Evolutionary conservation across 1,284 basidiomycete species (phyloP), one percentile per base, ranked within the genome.

Genomic region (Malassezia obtusa): DNA sequence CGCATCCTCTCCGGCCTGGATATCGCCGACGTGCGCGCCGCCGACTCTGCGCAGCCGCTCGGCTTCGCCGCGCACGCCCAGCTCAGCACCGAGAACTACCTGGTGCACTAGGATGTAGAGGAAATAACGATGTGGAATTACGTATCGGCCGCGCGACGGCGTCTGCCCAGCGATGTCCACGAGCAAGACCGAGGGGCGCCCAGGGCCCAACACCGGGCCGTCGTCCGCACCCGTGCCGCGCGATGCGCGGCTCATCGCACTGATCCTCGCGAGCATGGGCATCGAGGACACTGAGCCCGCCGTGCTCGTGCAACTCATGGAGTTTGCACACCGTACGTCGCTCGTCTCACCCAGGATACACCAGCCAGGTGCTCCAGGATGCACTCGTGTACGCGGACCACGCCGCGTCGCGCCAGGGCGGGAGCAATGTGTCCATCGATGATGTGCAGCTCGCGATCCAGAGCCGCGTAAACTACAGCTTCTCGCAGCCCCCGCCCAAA

Each of bases 351-450:
- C 31, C 58, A 80, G 79, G 79, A 4, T 98, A 98, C 76, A 90
- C 90, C 0, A 81, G 85, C 25, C 90, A 96, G 62, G 85, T 95
- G 14, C 78, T 98, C 38, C 84, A 84, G 7, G 88, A 92, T 71
- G 89, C 91, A 11, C 83, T 87, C 57, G 83, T 90, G 22, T 92
- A 95, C 72, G 85, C 90, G 0, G 92, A 96, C 65, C 92, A 98
- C 73, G 91, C 89, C 1, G 50, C 62, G 28, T 47, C 61, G 15
- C 50, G 63, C 0, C 66, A 66, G 38, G 57, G 63, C 0, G 52
- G 59, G 8, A 57, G 50, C 36, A 60, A 47, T 14, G 44, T 74
- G 41, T 87, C 91, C 59, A 83, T 87, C 77, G 89, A 95, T 54
- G 94, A 98, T 75, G 79, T 94, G 35, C 82, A 85, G 21, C 78